Base-by-base conservation (phyloP, 768 basidiomycete genomes). In the Lactifluus piperatus region DNA sequence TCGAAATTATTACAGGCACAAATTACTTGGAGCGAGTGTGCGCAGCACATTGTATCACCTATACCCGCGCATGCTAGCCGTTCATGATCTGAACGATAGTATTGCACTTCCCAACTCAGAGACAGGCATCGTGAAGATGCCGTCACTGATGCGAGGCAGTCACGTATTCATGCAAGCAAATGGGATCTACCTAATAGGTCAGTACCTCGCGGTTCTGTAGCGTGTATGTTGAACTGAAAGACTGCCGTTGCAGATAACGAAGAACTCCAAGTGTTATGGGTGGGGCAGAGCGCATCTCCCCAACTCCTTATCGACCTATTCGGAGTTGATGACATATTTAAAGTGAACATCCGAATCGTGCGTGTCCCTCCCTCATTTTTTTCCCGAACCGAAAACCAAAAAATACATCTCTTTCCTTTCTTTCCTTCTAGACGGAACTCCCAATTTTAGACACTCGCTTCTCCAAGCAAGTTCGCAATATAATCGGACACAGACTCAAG, bases 161-260 rank as follows among this genome's bases (percentile, higher is more conserved):
- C 83, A 98, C 72, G 75, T 77, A 45, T 91, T 85, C 65, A 97
- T 99, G 97, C 84, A 91, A 68, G 81, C 81, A 2, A 78, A 89
- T 65, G 97, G 97, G 0, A 75, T 97, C n/a, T 99, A 98, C 72
- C 76, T 98, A 46, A 85, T 95, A 62, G 90, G 95, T 94, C 64
- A 39, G 37, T 14, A 39, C n/a, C n/a, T n/a, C 37, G 37, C 37
- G 14, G 11, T 14, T 9, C 5, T 36, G 37, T 37, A 37, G 34
- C 13, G 34, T 13, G 11, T 34, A 30, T 34, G 9, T 34, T 11
- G 37, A 18, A 39, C 37, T 39, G 16, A 39, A 18, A 39, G n/a
- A n/a, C n/a, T 39, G 16, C 2, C 16, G 13, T 5, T 11, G 14
- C 68, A 95, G 94, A 91, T 69, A 95, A 95, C 67, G 93, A 91